Evolutionary conservation across 169 alveolate species (phyloP).

Genomic region (Eimeria sp.): DNA sequence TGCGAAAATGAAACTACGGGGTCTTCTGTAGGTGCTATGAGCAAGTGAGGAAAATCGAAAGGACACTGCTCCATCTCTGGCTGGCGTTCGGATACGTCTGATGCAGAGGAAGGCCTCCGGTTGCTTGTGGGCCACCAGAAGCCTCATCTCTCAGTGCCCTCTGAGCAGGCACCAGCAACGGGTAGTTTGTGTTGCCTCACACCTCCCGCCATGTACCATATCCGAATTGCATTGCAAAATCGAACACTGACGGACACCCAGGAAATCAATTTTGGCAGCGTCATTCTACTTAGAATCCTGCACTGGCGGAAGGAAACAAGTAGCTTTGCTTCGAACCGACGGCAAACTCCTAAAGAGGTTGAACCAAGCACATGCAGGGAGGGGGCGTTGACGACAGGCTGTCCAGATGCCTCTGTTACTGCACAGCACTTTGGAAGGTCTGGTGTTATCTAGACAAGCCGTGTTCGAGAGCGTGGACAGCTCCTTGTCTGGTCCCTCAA

Average conservation of each 20-base stretch:
- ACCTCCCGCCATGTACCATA: not conserved
- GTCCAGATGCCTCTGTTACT: not conserved
- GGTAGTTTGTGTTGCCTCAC: not conserved
- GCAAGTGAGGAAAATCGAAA: not conserved
- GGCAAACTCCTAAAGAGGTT: not conserved
- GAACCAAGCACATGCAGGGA: not conserved
- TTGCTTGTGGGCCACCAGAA: too few relatives aligned
- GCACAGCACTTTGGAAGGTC: not conserved
- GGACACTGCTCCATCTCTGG: not conserved
- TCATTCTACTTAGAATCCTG: not conserved
- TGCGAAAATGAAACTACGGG: not conserved
- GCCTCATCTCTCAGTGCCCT: too few relatives aligned
- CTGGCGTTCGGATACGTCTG: too few relatives aligned
- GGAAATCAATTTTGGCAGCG: not conserved
- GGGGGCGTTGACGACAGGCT: not conserved
- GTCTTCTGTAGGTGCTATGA: not conserved
- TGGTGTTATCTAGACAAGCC: not conserved
- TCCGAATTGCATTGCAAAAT: not conserved
- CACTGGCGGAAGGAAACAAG: not conserved
- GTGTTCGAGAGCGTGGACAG: not conserved
- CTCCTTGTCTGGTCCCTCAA: not conserved
- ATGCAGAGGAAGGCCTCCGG: too few relatives aligned
- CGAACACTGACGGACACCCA: not conserved
- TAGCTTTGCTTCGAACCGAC: not conserved
- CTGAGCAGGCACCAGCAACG: too few relatives aligned